Conservation (phyloP, 2,329 filamentous ascomycete genomes). For the Diaporthe velutina region DNA sequence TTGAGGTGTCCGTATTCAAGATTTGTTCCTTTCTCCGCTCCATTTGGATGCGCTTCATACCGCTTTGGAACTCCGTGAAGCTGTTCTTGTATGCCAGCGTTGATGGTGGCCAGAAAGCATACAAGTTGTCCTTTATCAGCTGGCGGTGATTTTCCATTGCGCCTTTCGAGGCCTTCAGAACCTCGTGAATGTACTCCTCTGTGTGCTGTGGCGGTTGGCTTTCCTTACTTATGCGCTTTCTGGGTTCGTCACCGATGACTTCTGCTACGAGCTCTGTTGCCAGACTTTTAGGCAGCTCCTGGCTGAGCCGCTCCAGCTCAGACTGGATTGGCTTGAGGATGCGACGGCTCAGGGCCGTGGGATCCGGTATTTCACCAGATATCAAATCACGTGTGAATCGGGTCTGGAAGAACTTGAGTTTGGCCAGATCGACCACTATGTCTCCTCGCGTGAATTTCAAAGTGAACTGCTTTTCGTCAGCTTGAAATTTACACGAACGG, state of each 20-base stretch:
- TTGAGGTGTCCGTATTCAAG: conserved; percentile 32
- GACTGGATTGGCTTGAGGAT: conserved; percentile 42
- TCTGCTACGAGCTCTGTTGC: background rate
- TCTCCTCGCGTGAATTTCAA: conserved; percentile 93
- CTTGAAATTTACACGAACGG: background rate
- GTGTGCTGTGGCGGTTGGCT: background rate
- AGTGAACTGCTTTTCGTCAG: conserved; percentile 71
- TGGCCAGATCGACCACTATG: conserved; percentile 83
- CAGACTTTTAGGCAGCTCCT: background rate
- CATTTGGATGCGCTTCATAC: conserved; percentile 25
- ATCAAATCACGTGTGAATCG: conserved; percentile 32
- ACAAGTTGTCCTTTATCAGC: conserved; percentile 33
- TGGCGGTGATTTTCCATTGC: conserved; percentile 38
- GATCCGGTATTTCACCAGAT: conserved; percentile 26
- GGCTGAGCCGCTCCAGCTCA: conserved; percentile 38
- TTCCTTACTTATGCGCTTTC: background rate
- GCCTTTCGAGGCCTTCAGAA: conserved; percentile 38
- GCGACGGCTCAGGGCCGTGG: conserved; percentile 9
- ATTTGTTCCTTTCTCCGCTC: background rate
- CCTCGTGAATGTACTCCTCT: conserved; percentile 34
- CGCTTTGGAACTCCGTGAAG: conserved; percentile 23
- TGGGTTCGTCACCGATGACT: background rate
- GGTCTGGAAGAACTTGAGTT: conserved; percentile 81
- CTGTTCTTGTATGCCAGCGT: conserved; percentile 16
- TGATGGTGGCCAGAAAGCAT: conserved; percentile 35